phyloP scores from a whole-genome alignment of 1,284 basidiomycete genomes.

The Erythrobasidium hasegawianum region DNA sequence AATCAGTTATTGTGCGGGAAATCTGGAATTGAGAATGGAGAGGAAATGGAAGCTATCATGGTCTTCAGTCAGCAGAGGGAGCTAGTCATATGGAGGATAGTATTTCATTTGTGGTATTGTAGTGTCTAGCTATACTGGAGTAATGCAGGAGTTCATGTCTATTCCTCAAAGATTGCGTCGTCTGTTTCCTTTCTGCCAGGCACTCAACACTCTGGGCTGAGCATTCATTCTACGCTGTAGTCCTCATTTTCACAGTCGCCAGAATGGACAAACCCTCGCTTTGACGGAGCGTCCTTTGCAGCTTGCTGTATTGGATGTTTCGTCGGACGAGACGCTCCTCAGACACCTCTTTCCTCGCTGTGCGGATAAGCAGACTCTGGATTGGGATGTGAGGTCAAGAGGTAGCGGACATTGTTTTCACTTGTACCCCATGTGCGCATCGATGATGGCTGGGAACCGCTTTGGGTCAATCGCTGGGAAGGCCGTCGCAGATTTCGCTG shows the following conservation, averaged over 20 bases:
- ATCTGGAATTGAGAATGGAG: too few relatives aligned
- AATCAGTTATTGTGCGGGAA: too few relatives aligned
- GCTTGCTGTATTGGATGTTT: background rate
- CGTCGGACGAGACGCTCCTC: background rate
- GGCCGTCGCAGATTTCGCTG: background rate
- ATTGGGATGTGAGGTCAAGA: background rate
- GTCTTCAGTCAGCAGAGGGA: too few relatives aligned
- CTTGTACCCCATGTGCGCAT: constrained; percentile 34
- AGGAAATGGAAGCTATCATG: too few relatives aligned
- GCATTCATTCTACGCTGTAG: too few relatives aligned
- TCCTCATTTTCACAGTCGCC: constrained; percentile 32
- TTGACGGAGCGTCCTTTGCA: constrained; percentile 11
- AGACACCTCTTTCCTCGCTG: constrained; percentile 27
- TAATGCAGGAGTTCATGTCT: too few relatives aligned
- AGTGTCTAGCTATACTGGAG: too few relatives aligned
- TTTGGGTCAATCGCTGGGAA: constrained; percentile 31
- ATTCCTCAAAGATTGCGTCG: background rate
- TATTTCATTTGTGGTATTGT: too few relatives aligned
- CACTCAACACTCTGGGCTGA: constrained; percentile 34
- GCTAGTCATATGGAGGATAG: too few relatives aligned
- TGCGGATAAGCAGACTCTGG: background rate
- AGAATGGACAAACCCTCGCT: constrained; percentile 3
- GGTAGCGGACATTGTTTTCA: constrained; percentile 24
- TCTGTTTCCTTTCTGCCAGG: background rate
- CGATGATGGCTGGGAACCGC: constrained; percentile 35